Conservation (phyloP, 768 basidiomycete genomes). For the Lentinula aciculospora region DNA sequence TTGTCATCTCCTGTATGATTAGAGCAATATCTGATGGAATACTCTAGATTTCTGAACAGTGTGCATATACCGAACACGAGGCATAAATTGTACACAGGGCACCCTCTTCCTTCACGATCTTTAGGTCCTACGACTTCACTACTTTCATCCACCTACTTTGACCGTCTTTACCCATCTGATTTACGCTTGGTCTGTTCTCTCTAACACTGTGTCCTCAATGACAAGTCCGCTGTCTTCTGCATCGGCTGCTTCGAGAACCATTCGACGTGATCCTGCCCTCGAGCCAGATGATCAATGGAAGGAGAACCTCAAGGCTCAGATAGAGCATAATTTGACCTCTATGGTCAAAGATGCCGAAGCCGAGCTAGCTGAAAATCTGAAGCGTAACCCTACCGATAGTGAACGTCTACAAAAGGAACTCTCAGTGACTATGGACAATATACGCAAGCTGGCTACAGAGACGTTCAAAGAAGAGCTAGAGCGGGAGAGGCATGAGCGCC, state of each 20-base stretch:
- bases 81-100: slow-evolving; percentile 1
- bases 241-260: slow-evolving; percentile 3
- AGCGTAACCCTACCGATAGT: slow-evolving; percentile 31
- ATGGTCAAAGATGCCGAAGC: slow-evolving; percentile 38
- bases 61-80: not conserved
- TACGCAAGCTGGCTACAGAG: slow-evolving; percentile 39
- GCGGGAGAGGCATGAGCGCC: slow-evolving; percentile 44
- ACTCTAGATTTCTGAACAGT: slow-evolving; percentile 3
- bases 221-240: slow-evolving; percentile 4
- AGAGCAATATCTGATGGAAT: slow-evolving; percentile 3
- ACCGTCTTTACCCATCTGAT: not conserved
- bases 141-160: not conserved
- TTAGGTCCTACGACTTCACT: not conserved
- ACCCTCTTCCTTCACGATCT: not conserved
- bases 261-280: not conserved
- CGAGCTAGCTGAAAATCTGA: slow-evolving; percentile 46
- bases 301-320: slow-evolving; percentile 3
- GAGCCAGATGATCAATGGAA: slow-evolving; percentile 7
- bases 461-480: slow-evolving; percentile 38
- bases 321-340: not conserved
- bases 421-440: slow-evolving; percentile 33
- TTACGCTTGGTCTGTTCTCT: not conserved
- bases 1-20: not conserved
- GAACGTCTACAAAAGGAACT: slow-evolving; percentile 34
- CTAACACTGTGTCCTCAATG: not conserved